These are phyloP conservation scores for Poa pratensis DNA, from an alignment of 176 grass and related monocot species.

Conservation along the genomic window DNA sequence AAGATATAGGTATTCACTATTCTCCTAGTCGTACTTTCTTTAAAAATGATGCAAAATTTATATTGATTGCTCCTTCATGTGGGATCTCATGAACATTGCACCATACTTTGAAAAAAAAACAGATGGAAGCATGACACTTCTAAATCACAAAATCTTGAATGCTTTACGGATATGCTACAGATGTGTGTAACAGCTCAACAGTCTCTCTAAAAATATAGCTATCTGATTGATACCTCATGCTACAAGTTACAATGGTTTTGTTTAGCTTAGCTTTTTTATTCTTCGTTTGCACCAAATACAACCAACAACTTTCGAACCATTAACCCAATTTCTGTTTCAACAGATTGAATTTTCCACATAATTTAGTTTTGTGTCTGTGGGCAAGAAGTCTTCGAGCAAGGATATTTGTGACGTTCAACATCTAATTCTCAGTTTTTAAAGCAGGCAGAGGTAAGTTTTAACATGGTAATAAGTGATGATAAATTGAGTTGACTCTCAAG, in stretches of 20 bases:
- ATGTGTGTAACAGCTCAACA: conserved; percentile 10
- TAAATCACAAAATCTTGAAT: conserved; percentile 16
- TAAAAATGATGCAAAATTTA: background rate
- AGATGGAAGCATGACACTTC: background rate
- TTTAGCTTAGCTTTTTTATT: conserved; percentile 1
- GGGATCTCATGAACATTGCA: background rate
- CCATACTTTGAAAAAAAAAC: background rate
- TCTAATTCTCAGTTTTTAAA: background rate
- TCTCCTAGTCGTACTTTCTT: background rate
- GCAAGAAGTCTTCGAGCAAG: conserved; percentile 1
- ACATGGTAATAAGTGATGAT: conserved; percentile 1
- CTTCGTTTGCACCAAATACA: background rate
- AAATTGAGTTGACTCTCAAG: conserved; percentile 2
- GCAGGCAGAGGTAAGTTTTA: conserved; percentile 1
- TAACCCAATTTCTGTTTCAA: background rate
- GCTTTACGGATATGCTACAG: conserved; percentile 1
- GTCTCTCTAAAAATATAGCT: background rate
- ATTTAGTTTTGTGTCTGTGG: background rate
- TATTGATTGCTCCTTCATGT: conserved; percentile 11
- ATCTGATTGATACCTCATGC: background rate
- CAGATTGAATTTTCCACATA: background rate
- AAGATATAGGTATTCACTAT: background rate
- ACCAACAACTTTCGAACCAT: background rate
- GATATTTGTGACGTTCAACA: conserved; percentile 19
- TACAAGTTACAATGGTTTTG: background rate